Conservation (phyloP, 345 rosid species). For the Salix exigua region DNA sequence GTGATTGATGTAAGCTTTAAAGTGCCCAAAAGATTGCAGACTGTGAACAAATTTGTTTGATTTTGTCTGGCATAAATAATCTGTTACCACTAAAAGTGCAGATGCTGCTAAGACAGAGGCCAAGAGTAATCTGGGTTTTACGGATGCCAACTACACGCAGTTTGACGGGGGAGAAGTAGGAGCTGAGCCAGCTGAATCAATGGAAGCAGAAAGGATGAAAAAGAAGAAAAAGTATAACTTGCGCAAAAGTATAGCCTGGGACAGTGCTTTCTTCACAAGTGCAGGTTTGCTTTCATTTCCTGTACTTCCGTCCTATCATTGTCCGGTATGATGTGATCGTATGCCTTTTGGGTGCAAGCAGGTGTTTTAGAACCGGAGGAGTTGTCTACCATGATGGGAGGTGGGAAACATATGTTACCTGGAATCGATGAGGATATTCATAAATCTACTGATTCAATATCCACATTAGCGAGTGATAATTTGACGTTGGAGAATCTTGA, state of each 20-base stretch:
- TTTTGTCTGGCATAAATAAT: too few relatives aligned
- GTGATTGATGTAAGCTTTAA: too few relatives aligned
- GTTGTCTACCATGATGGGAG: slow-evolving; percentile 64
- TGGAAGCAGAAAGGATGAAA: slow-evolving; percentile 31
- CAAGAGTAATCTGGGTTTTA: too few relatives aligned
- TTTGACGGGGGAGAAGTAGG: slow-evolving; percentile 14
- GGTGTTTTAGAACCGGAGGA: slow-evolving; percentile 90
- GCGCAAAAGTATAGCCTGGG: slow-evolving; percentile 95
- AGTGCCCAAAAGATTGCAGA: too few relatives aligned
- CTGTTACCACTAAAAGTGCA: too few relatives aligned
- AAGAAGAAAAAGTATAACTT: slow-evolving; percentile 54
- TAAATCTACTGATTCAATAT: slow-evolving; percentile 69
- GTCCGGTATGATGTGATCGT: background rate
- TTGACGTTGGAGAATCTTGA: slow-evolving; percentile 47
- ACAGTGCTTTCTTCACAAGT: slow-evolving; percentile 90
- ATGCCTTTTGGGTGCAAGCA: slow-evolving; percentile 16
- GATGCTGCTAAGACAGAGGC: too few relatives aligned
- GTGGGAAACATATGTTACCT: slow-evolving; percentile 39
- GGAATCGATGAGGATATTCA: slow-evolving; percentile 65
- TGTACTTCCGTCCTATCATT: background rate
- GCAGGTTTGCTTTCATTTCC: slow-evolving; percentile 44
- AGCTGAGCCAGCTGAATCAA: slow-evolving; percentile 39
- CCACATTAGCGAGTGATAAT: slow-evolving; percentile 68
- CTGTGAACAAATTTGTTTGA: too few relatives aligned
- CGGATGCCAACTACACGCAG: too few relatives aligned